Evolutionary conservation across 2,329 filamentous ascomycete species (phyloP), one percentile per base, ranked within the genome.

Genomic region (Diaporthe australafricana): DNA sequence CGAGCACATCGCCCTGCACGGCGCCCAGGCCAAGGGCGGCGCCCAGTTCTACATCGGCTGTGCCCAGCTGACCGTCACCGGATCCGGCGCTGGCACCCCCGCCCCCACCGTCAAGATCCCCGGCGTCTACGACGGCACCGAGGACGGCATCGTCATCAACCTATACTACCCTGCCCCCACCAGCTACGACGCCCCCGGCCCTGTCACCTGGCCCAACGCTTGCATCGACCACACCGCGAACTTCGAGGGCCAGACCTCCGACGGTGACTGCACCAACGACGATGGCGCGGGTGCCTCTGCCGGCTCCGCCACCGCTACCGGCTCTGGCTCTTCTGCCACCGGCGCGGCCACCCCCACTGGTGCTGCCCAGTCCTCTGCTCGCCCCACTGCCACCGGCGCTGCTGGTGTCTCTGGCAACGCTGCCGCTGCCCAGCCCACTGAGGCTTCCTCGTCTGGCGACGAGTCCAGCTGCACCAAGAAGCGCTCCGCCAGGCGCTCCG

Each of bases 21-120:
- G 76, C 17, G 82, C 82, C n/a, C 76, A 77, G 38, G 55, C 42
- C n/a, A 68, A 76, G 40, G 78, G 78, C n/a, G 77, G 76, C 55
- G 81, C 82, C 11, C 81, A 83, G 75, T 83, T 83, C 77, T 83
- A 83, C 74, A 79, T 81, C 72, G 77, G 78, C 73, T 83, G 81
- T 72, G 81, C 80, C 16, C 81, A 83, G 74, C 76, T 81, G n/a
- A 74, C 75, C 14, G 74, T 80, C 55, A 75, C 76, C 30, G 80
- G 78, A 70, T 81, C 77, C 20, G 81, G 80, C 27, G 75, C 74
- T 22, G 77, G 76, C 40, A 69, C 75, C 17, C 80, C 80, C 22
- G 73, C 73, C 17, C 77, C 76, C 52, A 72, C 75, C 5, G 79
- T 81, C 68, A 75, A 76, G 71, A 77, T 82, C 76, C 80, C 80